A percentile compares a stretch with the other conserved stretches of the same genome.
These are phyloP conservation scores for Citrus glauca DNA, from an alignment of 345 rosid genomes.

Conservation along the genomic window DNA sequence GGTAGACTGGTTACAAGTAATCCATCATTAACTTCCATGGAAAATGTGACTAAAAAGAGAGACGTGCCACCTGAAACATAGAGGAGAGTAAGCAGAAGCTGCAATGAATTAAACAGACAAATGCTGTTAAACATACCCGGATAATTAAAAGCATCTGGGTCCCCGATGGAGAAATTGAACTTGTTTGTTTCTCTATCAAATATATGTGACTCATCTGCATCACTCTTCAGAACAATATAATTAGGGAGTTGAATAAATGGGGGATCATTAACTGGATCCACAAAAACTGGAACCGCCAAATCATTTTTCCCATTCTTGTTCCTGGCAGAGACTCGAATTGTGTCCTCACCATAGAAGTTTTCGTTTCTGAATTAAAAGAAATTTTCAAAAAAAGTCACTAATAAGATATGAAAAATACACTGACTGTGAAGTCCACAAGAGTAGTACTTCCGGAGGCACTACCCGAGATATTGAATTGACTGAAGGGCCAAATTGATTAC, in stretches of 20 bases:
- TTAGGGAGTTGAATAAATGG: slow-evolving; percentile 63
- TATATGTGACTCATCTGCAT: slow-evolving; percentile 42
- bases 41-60: slow-evolving; percentile 52
- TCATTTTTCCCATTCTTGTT: slow-evolving; percentile 70
- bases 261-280: slow-evolving; percentile 78
- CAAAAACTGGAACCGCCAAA: slow-evolving; percentile 50
- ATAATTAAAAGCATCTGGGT: slow-evolving; percentile 66
- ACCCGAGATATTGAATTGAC: slow-evolving; percentile 87
- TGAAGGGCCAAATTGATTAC: slow-evolving; percentile 66
- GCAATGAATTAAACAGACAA: not conserved
- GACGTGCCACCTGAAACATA: slow-evolving; percentile 51
- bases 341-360: slow-evolving; percentile 78
- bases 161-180: slow-evolving; percentile 73
- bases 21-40: slow-evolving; percentile 79
- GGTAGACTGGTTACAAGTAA: slow-evolving; percentile 58
- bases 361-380: slow-evolving; percentile 44
- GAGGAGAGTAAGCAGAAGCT: not conserved
- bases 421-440: not conserved
- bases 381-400: not conserved
- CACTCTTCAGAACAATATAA: slow-evolving; percentile 41
- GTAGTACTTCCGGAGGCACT: slow-evolving; percentile 13
- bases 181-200: slow-evolving; percentile 45
- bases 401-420: not conserved
- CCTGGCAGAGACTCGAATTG: slow-evolving; percentile 54
- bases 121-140: slow-evolving; percentile 48